Conservation (phyloP, 345 rosid genomes). For the Eucalyptus dawsonii region DNA sequence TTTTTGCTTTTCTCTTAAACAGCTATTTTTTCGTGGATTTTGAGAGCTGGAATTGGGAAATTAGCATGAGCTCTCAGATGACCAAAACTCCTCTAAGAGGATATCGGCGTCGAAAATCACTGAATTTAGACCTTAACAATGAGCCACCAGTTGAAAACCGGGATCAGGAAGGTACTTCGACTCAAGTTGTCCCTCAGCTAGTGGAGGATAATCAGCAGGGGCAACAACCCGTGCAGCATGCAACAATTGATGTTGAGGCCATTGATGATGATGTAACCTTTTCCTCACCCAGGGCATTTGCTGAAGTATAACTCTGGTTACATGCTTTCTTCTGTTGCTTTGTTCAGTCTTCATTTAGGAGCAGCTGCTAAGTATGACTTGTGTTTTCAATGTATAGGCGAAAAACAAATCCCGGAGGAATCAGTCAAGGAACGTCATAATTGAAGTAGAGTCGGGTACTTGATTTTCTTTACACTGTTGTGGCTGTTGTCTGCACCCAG, state of each 20-base stretch:
- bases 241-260: constrained; percentile 60
- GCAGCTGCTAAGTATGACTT: background rate
- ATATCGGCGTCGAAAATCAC: constrained; percentile 35
- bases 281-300: constrained; percentile 67
- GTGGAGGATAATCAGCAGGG: background rate
- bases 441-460: constrained; percentile 73
- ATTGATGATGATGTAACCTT: constrained; percentile 76
- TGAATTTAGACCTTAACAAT: constrained; percentile 31
- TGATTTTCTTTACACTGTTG: background rate
- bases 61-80: constrained; percentile 32
- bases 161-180: constrained; percentile 48
- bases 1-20: background rate
- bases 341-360: background rate
- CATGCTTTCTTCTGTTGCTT: background rate
- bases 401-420: constrained; percentile 52
- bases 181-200: constrained; percentile 3
- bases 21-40: background rate
- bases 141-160: constrained; percentile 38
- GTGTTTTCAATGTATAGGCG: constrained; percentile 36
- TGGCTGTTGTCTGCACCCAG: background rate
- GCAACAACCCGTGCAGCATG: background rate
- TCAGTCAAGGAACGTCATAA: constrained; percentile 17
- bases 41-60: background rate
- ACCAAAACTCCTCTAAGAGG: constrained; percentile 29
- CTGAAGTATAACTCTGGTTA: constrained; percentile 32